Evolutionary conservation across 441 rosid genomes (phyloP).

Genomic region (Erodium chrysanthum): DNA sequence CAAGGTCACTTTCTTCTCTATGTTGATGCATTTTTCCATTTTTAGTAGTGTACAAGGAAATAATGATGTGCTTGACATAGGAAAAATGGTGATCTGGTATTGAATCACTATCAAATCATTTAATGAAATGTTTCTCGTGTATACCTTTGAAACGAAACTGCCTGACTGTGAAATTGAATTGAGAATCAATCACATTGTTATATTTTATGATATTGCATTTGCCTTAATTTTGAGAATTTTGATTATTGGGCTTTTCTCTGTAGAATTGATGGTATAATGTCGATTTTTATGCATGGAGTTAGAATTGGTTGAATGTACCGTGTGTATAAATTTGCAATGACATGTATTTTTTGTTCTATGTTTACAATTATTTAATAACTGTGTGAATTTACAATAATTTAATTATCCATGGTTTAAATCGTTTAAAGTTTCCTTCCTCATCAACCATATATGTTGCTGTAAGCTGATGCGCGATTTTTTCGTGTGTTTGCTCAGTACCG

Average conservation of each 20-base stretch:
- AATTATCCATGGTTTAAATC: not conserved
- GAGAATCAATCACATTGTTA: not conserved
- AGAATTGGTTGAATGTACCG: not conserved
- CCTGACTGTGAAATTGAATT: not conserved
- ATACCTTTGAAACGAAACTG: not conserved
- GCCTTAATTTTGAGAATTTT: not conserved
- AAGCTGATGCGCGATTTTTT: not conserved
- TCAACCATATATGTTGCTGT: no score
- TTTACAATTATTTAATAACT: no score
- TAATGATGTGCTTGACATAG: not conserved
- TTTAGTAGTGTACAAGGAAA: not conserved
- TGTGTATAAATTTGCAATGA: not conserved
- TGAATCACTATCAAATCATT: not conserved
- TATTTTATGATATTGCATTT: not conserved
- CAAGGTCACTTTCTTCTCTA: constrained; percentile 17
- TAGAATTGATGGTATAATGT: not conserved
- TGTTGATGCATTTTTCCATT: not conserved
- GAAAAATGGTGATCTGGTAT: not conserved
- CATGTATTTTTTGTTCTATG: no score
- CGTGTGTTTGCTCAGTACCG: not conserved
- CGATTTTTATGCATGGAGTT: not conserved
- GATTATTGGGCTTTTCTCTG: not conserved
- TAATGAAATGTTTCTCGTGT: not conserved
- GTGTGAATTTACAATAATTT: no score
- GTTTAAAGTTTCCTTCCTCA: not conserved